Evolutionary conservation across 306 rosid species (phyloP), one percentile per base, ranked within the genome.

Genomic region (Vicia villosa): DNA sequence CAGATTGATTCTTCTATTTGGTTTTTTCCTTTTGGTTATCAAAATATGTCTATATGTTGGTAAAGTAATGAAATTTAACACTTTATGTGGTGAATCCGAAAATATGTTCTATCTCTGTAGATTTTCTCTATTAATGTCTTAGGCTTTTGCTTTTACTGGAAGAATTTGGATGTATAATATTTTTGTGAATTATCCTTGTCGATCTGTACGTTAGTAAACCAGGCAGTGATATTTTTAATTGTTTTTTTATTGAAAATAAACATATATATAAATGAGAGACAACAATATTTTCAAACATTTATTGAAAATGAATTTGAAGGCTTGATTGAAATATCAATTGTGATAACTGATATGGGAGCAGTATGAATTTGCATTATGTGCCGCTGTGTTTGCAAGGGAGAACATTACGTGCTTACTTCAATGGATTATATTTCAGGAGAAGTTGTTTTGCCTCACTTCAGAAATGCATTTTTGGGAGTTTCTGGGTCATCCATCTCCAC

Each of bases 371-470:
- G 36, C 63, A 63, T 70, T 74, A 37, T 57, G 21, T 40, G 77
- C 43, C 40, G 42, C 55, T 40, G 40, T 42, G 40, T 73, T 68
- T 56, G 54, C 43, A 50, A 34, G 50, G 54, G n/a, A 56, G 41
- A 77, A 36, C 78, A 65, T 51, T 67, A 26, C 68, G 42, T 47
- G 30, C 73, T 74, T 45, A 78, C 55, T 41, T 51, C 9, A 24
- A 30, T 64, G 67, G 64, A 47, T 69, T 74, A 10, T 64, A 10
- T 74, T 82, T 70, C 83, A 82, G 86, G 86, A 34, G 60, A 82
- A 50, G 62, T 82, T 40, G 43, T 74, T 59, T 74, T 51, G 68
- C 86, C 86, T 51, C 86, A 74, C 78, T 82, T 69, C 65, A 74
- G 50, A 64, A 52, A 59, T 69, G 58, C 63, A n/a, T 74, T 82